phyloP scores from a whole-genome alignment of 805 yeast species.

The Kodamaea laetipori region DNA sequence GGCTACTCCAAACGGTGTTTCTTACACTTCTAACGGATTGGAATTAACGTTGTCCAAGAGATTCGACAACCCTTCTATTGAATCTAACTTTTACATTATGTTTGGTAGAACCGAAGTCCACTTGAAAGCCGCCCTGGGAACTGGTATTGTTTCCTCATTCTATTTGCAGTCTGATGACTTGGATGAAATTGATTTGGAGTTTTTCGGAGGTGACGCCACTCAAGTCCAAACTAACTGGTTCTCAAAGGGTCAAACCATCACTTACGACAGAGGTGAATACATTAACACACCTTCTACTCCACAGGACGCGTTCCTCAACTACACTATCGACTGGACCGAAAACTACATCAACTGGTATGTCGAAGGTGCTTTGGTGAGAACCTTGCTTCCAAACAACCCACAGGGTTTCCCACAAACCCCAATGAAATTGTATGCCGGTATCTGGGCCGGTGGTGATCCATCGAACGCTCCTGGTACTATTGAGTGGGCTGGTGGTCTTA shows the following conservation, averaged over 20 bases:
- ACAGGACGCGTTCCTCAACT: constrained; percentile 18
- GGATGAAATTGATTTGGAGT: constrained; percentile 89
- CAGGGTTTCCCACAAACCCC: constrained; percentile 22
- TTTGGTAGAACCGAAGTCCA: constrained; percentile 80
- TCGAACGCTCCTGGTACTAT: constrained; percentile 25
- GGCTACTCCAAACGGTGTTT: constrained; percentile 38
- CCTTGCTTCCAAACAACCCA: constrained; percentile 15
- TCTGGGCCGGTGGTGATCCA: constrained; percentile 56
- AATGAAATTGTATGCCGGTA: constrained; percentile 28
- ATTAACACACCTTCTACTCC: constrained; percentile 16
- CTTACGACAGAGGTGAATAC: constrained; percentile 52
- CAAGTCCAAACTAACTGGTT: constrained; percentile 80
- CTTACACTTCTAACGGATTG: constrained; percentile 49
- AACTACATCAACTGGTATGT: constrained; percentile 16
- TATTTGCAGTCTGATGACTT: constrained; percentile 80
- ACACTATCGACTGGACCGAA: constrained; percentile 20
- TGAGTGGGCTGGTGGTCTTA: constrained; percentile 29
- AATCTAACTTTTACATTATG: constrained; percentile 82
- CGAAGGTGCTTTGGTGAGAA: constrained; percentile 16
- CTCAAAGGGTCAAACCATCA: constrained; percentile 74
- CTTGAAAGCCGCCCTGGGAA: constrained; percentile 72
- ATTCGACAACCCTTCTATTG: constrained; percentile 76
- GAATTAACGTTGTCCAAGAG: constrained; percentile 58
- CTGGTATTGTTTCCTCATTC: constrained; percentile 78
- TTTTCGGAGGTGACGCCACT: constrained; percentile 77